Base-by-base conservation (phyloP, 2,329 filamentous ascomycete species). In the Claviceps africana region DNA sequence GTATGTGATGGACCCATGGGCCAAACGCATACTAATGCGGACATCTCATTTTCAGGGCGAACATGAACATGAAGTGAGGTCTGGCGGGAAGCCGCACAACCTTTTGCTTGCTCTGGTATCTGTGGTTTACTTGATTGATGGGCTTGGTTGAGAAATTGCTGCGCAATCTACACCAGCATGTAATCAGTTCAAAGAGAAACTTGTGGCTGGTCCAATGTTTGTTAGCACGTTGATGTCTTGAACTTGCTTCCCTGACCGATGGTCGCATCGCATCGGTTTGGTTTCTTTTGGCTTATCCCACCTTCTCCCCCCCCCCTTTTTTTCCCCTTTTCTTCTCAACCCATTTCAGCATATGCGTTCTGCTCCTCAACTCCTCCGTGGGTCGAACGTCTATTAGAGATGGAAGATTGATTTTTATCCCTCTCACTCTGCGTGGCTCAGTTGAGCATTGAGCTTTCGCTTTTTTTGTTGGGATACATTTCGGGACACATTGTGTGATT, bases 261-360 rank as follows among this genome's bases (percentile, higher is more conserved):
- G 3, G 5, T 5, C 3, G 3, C 25, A 25, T 25, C 25, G 3
- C 25, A 5, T 5, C 25, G 25, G 25, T 25, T 25, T 25, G 3
- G 25, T 25, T 25, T 25, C 25, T 25, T 5, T n/a, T n/a, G 35
- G 33, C 10, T 25, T 25, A 3, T 5, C 33, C 10, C 17, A 19
- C 6, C 2, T 40, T 40, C n/a, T 40, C 11, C 6, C n/a, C 11
- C 8, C 2, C n/a, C n/a, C 19, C 6, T 40, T 15, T 35, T 33
- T 33, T 10, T 33, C 13, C 13, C 13, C 2, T 33, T 33, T 37
- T 37, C 6, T 37, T 37, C 13, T 1, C 15, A 37, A 6, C 15
- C 71, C 71, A 75, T 74, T 71, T 71, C 65, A 76, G 73, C 73
- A 76, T 76, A 75, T 76, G 63, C 73, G 71, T 73, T 73, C 71